A percentile compares a stretch with the other conserved stretches of the same genome.
These are phyloP conservation scores for Lactarius akahatsu DNA, from an alignment of 768 basidiomycete species.

Conservation along the genomic window DNA sequence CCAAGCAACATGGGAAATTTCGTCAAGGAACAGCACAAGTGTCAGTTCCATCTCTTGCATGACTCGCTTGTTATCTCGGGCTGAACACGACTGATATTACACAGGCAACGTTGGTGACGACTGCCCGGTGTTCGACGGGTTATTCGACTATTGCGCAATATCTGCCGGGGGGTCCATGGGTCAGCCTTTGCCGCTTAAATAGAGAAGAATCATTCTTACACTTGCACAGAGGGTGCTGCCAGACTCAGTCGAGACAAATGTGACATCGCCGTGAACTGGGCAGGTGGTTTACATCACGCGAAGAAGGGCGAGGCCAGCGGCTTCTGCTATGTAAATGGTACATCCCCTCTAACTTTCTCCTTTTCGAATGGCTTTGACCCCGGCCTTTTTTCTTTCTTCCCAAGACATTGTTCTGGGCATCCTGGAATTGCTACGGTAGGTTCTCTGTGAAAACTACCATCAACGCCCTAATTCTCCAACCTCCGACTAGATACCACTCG, in stretches of 20 bases:
- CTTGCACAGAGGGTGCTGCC: conserved; percentile 85
- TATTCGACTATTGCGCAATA: conserved; percentile 99
- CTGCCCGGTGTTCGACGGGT: conserved; percentile 96
- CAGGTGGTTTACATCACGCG: conserved; percentile 96
- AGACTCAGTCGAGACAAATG: conserved; percentile 94
- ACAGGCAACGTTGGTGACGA: conserved; percentile 97
- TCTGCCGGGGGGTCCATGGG: conserved; percentile 99
- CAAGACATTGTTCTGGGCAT: conserved; percentile 98
- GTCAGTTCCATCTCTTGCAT: conserved; percentile 44
- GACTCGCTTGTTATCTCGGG: background rate
- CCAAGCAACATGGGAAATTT: conserved; percentile 94
- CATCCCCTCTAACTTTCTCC: conserved; percentile 27
- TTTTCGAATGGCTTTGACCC: background rate
- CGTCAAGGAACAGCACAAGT: conserved; percentile 94
- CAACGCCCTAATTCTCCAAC: background rate
- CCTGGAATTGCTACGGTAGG: conserved; percentile 83
- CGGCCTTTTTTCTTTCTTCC: background rate
- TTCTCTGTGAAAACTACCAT: background rate
- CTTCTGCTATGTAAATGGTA: conserved; percentile 98
- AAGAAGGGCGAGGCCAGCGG: conserved; percentile 99
- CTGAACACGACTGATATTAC: conserved; percentile 1
- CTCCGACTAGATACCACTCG: conserved; percentile 71
- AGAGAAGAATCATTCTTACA: background rate
- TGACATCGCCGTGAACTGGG: conserved; percentile 99
- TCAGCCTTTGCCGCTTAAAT: conserved; percentile 40